Base-by-base conservation (phyloP, 257 asterid genomes). In the Coffea eugenioides region DNA sequence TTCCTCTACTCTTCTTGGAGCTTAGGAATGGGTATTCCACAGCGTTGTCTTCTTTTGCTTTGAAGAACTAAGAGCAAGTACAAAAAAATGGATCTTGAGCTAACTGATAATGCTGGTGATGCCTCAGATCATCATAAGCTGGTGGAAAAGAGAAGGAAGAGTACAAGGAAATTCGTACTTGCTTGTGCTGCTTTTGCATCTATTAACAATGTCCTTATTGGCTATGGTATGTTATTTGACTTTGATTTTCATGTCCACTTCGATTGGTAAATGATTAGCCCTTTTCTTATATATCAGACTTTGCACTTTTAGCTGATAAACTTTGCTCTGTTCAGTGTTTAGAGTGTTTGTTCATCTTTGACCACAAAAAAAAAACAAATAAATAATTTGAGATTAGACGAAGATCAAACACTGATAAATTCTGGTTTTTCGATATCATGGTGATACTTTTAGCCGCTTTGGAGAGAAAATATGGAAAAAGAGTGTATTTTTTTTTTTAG, bases 131-230 rank as follows among this genome's bases (percentile, higher is more conserved):
- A 90, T 51, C 86, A 79, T 74, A 84, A 72, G 74, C 95, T 89
- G 87, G 70, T 88, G 81, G 89, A 88, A 83, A 83, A 82, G 76
- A 86, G 84, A 82, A 89, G 82, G 76, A 90, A 74, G 59, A 89
- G 81, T 41, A 91, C 97, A 0, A 83, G 92, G 85, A 95, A 89
- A 79, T 95, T 90, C 83, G 98, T 95, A 36, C 84, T 88, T 84
- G 98, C 98, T 83, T 95, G 99, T 71, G 97, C 99, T 84, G 93
- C 93, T 75, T 95, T 95, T 81, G 99, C 99, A 52, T 95, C 98
- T 74, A 97, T 95, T 70, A 95, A 93, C 82, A 91, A 88, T 82
- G 98, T 92, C 70, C 98, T 95, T 71, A 97, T 95, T 81, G 99
- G 99, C 52, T 95, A 95, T 82, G 99, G 99, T 89, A 88, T 82